A percentile compares a stretch with the other conserved stretches of the same genome.
Evolutionary conservation across 352 stramenopile species (phyloP).

Genomic region (Pythium graminicola): DNA sequence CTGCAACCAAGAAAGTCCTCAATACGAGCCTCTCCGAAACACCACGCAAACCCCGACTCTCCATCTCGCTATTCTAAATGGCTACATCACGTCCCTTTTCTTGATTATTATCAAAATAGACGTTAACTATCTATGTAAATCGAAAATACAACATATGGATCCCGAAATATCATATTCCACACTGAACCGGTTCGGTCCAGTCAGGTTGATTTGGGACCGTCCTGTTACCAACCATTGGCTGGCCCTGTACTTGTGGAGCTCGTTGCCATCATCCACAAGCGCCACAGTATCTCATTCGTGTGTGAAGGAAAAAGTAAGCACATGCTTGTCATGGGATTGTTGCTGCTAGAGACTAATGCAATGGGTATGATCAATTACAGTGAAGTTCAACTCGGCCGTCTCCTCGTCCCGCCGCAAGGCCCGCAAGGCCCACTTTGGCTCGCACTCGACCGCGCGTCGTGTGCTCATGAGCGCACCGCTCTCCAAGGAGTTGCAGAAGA

Average conservation of each 20-base stretch:
- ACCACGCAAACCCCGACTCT: conserved; percentile 23
- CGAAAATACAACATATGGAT: conserved; percentile 11
- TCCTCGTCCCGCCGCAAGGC: conserved; percentile 96
- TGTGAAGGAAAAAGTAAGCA: conserved; percentile 82
- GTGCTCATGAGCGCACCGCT: conserved; percentile 97
- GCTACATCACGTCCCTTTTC: neutral
- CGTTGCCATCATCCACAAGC: neutral
- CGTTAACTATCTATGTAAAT: conserved; percentile 1
- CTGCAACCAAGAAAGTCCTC: conserved; percentile 4
- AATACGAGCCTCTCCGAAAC: conserved; percentile 17
- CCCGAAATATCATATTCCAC: conserved; percentile 6
- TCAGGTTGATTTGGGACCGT: neutral
- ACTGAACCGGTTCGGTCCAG: conserved; percentile 22
- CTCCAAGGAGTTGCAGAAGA: conserved; percentile 98
- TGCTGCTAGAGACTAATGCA: neutral
- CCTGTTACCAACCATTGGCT: conserved; percentile 24
- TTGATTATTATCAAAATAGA: neutral
- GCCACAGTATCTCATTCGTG: conserved; percentile 80
- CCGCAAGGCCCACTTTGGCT: conserved; percentile 99
- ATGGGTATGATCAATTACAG: conserved; percentile 24
- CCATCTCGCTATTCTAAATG: conserved; percentile 14
- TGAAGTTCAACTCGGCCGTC: conserved; percentile 94
- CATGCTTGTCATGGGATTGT: neutral
- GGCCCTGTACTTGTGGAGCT: neutral
- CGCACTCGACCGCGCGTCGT: conserved; percentile 94